Evolutionary conservation across 441 rosid species (phyloP), one percentile per base, ranked within the genome.

Genomic region (Corymbia citriodora): DNA sequence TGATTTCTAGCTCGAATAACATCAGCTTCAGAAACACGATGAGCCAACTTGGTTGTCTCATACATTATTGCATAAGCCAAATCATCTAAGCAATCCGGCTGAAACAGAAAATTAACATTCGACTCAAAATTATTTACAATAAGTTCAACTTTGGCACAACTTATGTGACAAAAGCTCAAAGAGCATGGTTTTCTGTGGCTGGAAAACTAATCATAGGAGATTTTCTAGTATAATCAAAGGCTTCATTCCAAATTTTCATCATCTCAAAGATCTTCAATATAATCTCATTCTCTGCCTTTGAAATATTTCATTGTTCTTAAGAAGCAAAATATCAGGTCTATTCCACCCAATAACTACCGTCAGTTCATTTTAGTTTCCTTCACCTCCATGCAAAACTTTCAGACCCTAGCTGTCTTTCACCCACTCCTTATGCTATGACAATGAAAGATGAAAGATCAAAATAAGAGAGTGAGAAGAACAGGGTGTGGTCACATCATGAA

Each of bases 1-100:
- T 98, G 99, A 95, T 98, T 98, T 70, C 99, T 94, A 55, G 99
- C 99, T 90, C 99, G 99, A 23, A 93, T 95, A 61, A 98, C 99
- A 95, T 97, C 99, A 92, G 93, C 97, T 61, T 98, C 99, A 79
- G 99, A 96, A 92, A 97, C 99, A 87, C 97, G 97, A 92, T 95
- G 96, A 85, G 95, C 95, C 91, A 98, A 91, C 95, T 98, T 97
- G 88, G 99, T 90, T 50, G 94, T 94, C 94, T 96, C 98, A 36
- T 96, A 53, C 99, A 97, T 98, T 61, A 98, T 98, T 87, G 98
- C 99, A 94, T 96, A 97, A 74, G 98, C 96, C 92, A 98, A 94
- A 94, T 98, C 99, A 94, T 96, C 98, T 92, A 97, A 94, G 93
- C 96, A 92, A 92, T 97, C 99, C 14, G 98, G 93, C 99, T 98